Base-by-base conservation (phyloP, 2,329 filamentous ascomycete species). In the Claviceps digitariae region DNA sequence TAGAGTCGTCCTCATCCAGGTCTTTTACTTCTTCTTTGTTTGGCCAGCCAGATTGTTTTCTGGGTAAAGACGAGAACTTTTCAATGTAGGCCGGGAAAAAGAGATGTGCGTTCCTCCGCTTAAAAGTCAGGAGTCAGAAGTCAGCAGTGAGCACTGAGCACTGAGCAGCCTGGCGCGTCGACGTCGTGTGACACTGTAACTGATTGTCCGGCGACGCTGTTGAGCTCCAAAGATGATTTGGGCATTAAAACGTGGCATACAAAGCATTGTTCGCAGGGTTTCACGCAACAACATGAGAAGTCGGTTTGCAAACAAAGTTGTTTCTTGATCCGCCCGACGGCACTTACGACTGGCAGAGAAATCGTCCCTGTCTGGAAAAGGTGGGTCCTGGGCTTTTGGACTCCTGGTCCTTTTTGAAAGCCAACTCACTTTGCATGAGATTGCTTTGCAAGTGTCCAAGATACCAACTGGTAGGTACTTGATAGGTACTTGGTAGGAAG, bases 341-440 rank as follows among this genome's bases (percentile, higher is more conserved):
- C n/a, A n/a, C n/a, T n/a, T n/a, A n/a, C n/a, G n/a, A n/a, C n/a
- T n/a, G 27, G 27, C 5, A n/a, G 36, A 38, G n/a, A n/a, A n/a
- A n/a, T n/a, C n/a, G n/a, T n/a, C n/a, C n/a, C n/a, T n/a, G 15
- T 12, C 12, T 31, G 21, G 23, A 40, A 40, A 31, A 46, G 36
- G 55, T 56, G 54, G 51, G 55, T 34, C 53, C 44, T 21, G 17
- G 25, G n/a, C n/a, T n/a, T n/a, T n/a, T n/a, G n/a, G n/a, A n/a
- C n/a, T n/a, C n/a, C n/a, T n/a, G n/a, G n/a, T n/a, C 12, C 27
- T 7, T 21, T 48, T 47, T 41, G 40, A 43, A 50, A 43, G 56
- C 56, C 56, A 57, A 52, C 55, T 55, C 55, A 57, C 49, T 49
- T 51, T 58, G 56, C 55, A n/a, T n/a, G n/a, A n/a, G n/a, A n/a